These are phyloP conservation scores for Ascochyta lentis DNA, from an alignment of 2,329 filamentous ascomycete genomes.

Conservation along the genomic window DNA sequence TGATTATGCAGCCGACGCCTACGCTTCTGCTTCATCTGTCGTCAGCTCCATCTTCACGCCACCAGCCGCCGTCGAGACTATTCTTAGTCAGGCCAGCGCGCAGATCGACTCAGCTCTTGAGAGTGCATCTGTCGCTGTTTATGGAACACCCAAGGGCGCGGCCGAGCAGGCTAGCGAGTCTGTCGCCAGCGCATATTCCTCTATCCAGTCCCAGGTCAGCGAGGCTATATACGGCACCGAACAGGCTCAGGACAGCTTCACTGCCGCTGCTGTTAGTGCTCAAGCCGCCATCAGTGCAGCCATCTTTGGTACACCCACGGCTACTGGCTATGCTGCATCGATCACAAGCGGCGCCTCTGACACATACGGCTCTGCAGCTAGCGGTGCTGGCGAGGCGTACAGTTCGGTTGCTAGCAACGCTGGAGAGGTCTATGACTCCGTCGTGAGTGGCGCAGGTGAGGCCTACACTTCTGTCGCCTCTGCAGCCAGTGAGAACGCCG, in stretches of 20 bases:
- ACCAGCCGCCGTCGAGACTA: slow-evolving; percentile 63
- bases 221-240: slow-evolving; percentile 63
- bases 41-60: slow-evolving; percentile 62
- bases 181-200: slow-evolving; percentile 60
- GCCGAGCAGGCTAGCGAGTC: slow-evolving; percentile 62
- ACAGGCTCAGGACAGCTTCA: slow-evolving; percentile 60
- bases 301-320: slow-evolving; percentile 63
- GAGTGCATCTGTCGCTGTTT: slow-evolving; percentile 64
- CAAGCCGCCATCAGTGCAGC: slow-evolving; percentile 62
- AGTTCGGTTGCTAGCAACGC: slow-evolving; percentile 56
- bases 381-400: slow-evolving; percentile 55
- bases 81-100: slow-evolving; percentile 63
- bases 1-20: slow-evolving; percentile 59
- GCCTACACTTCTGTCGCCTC: slow-evolving; percentile 56
- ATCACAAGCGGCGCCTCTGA: slow-evolving; percentile 28
- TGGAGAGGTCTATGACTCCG: slow-evolving; percentile 54
- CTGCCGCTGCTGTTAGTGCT: slow-evolving; percentile 62
- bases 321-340: slow-evolving; percentile 50
- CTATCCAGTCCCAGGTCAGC: slow-evolving; percentile 58
- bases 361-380: slow-evolving; percentile 56
- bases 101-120: slow-evolving; percentile 66
- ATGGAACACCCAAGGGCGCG: slow-evolving; percentile 62
- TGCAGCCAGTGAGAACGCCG: slow-evolving; percentile 52
- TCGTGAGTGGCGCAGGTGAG: slow-evolving; percentile 26
- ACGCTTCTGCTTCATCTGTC: slow-evolving; percentile 55